A percentile compares a stretch with the other conserved stretches of the same genome.
phyloP scores from a whole-genome alignment of 345 rosid species.

The Eucalyptus pauciflora region DNA sequence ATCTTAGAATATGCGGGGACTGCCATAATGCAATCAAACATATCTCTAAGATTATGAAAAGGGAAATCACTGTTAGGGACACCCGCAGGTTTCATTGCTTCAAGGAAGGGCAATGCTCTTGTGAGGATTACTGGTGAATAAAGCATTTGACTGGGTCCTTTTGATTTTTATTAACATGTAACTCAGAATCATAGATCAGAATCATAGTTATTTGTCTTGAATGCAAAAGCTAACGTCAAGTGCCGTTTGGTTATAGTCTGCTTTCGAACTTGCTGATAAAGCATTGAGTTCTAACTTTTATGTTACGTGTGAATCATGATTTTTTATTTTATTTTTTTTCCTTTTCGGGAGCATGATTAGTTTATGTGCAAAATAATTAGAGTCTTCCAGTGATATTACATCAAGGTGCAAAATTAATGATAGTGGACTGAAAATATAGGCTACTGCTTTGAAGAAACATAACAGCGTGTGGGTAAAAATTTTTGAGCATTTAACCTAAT shows the following conservation, averaged over 20 bases:
- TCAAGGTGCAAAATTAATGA: neutral
- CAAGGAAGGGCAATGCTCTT: conserved; percentile 60
- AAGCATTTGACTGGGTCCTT: neutral
- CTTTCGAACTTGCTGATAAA: neutral
- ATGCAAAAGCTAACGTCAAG: neutral
- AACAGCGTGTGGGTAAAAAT: neutral
- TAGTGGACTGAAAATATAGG: neutral
- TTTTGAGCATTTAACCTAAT: neutral
- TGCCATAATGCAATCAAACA: conserved; percentile 79
- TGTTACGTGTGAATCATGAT: neutral
- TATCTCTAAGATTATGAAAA: conserved; percentile 40
- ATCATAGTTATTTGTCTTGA: neutral
- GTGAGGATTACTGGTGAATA: conserved; percentile 73
- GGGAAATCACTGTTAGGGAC: conserved; percentile 73
- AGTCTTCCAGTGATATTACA: neutral
- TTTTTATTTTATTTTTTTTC: no score
- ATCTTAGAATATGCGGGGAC: conserved; percentile 83
- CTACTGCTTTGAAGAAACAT: neutral
- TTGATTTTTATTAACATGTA: neutral
- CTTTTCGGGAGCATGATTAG: neutral
- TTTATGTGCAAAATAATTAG: neutral
- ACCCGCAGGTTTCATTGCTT: conserved; percentile 67
- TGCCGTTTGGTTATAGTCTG: neutral
- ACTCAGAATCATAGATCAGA: neutral
- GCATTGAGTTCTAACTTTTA: neutral